Evolutionary conservation across 2,329 filamentous ascomycete species (phyloP).

Genomic region (Pseudocercospora macadamiae): DNA sequence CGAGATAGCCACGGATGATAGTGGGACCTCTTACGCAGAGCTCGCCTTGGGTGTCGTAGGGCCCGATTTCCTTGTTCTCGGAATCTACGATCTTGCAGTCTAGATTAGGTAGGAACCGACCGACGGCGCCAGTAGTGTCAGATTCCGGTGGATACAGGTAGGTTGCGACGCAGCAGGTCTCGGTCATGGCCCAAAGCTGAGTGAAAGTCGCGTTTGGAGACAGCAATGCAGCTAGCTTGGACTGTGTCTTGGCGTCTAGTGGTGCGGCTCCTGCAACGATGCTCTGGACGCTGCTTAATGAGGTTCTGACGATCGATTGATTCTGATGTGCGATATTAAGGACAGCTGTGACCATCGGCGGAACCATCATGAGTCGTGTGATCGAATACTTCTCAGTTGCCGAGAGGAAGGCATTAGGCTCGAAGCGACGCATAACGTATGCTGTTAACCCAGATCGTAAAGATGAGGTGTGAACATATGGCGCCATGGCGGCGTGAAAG

Average conservation of each 20-base stretch:
- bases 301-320: background rate
- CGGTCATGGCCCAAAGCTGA: slow-evolving; percentile 50
- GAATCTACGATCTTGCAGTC: slow-evolving; percentile 58
- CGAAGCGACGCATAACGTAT: slow-evolving; percentile 12
- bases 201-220: slow-evolving; percentile 45
- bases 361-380: background rate
- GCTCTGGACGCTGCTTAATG: background rate
- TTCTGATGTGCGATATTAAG: background rate
- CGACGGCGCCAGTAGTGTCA: slow-evolving; percentile 47
- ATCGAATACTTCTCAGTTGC: background rate
- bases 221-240: slow-evolving; percentile 48
- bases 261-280: slow-evolving; percentile 48
- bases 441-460: background rate
- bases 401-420: slow-evolving; percentile 7
- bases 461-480: background rate
- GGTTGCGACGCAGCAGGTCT: slow-evolving; percentile 44
- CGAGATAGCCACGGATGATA: slow-evolving; percentile 56
- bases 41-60: slow-evolving; percentile 45
- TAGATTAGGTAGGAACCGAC: slow-evolving; percentile 46
- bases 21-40: slow-evolving; percentile 57
- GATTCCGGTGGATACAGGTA: slow-evolving; percentile 38
- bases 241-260: slow-evolving; percentile 53
- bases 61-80: slow-evolving; percentile 16
- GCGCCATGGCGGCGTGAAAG: background rate
- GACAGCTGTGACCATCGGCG: slow-evolving; percentile 4